phyloP scores from a whole-genome alignment of 2,329 filamentous ascomycete species.

The Aspergillus jensenii region DNA sequence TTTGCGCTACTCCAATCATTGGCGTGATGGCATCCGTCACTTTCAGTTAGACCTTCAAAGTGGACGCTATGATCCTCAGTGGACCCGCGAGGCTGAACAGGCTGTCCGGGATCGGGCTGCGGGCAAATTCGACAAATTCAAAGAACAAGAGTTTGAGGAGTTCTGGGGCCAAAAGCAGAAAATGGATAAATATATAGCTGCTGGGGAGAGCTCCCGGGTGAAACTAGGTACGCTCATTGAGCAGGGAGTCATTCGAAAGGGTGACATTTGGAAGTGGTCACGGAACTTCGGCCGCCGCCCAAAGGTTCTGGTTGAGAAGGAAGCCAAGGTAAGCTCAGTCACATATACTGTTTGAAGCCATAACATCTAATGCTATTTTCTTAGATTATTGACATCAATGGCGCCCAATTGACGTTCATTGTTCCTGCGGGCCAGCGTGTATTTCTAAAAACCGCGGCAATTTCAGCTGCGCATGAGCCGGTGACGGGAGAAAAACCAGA shows the following conservation, averaged over 20 bases:
- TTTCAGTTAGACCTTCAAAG: conserved; percentile 57
- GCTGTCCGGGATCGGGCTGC: conserved; percentile 53
- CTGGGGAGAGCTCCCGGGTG: conserved; percentile 44
- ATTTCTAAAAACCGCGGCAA: conserved; percentile 26
- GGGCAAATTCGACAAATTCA: conserved; percentile 59
- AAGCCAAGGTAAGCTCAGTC: conserved; percentile 36
- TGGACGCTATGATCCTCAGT: conserved; percentile 58
- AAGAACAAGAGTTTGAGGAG: conserved; percentile 54
- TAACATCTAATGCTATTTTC: neutral
- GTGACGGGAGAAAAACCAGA: neutral
- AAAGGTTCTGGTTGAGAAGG: conserved; percentile 42
- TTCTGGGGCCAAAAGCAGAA: conserved; percentile 60
- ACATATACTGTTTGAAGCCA: neutral
- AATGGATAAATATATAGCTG: conserved; percentile 29
- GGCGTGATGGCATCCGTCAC: conserved; percentile 53
- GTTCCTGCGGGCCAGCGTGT: conserved; percentile 41
- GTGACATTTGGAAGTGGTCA: conserved; percentile 44
- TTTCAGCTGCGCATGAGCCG: neutral
- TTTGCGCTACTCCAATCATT: conserved; percentile 47
- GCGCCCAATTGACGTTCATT: conserved; percentile 34
- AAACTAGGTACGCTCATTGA: conserved; percentile 38
- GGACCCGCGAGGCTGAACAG: conserved; percentile 55
- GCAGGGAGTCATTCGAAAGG: conserved; percentile 35
- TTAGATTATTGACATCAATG: conserved; percentile 36
- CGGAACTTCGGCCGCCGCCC: conserved; percentile 27